These are phyloP conservation scores for Zelopaecilomyces penicillatus DNA, from an alignment of 2,329 filamentous ascomycete genomes.

Conservation along the genomic window DNA sequence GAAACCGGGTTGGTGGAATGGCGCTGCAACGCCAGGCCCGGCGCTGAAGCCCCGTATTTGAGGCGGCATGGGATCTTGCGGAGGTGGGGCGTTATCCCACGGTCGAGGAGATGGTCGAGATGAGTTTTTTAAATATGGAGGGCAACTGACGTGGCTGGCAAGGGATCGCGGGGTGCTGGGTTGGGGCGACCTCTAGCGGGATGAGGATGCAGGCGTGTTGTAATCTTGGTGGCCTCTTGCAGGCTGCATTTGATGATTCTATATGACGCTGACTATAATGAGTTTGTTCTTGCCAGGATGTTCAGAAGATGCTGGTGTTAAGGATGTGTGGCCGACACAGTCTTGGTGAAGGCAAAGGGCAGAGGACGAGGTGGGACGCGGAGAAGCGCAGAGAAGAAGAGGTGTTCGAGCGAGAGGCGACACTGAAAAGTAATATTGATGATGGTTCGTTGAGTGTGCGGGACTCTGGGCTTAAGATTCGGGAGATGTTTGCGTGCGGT, in stretches of 20 bases:
- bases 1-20: constrained; percentile 41
- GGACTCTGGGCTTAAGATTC: too few relatives aligned
- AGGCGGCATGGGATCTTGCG: constrained; percentile 23
- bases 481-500: too few relatives aligned
- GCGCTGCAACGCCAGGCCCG: constrained; percentile 28
- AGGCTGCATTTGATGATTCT: constrained; percentile 12
- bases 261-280: too few relatives aligned
- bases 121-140: not conserved
- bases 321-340: too few relatives aligned
- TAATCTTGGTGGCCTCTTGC: constrained; percentile 9
- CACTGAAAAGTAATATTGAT: too few relatives aligned
- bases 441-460: too few relatives aligned
- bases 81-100: not conserved
- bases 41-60: constrained; percentile 31
- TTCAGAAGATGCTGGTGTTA: not conserved
- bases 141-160: not conserved
- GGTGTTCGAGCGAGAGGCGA: too few relatives aligned
- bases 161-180: not conserved
- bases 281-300: too few relatives aligned
- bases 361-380: too few relatives aligned
- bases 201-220: constrained; percentile 12
- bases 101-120: not conserved
- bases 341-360: too few relatives aligned
- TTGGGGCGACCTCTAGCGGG: constrained; percentile 20
- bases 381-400: too few relatives aligned